Base-by-base conservation (phyloP, 1,284 basidiomycete genomes). In the Somion occarium region DNA sequence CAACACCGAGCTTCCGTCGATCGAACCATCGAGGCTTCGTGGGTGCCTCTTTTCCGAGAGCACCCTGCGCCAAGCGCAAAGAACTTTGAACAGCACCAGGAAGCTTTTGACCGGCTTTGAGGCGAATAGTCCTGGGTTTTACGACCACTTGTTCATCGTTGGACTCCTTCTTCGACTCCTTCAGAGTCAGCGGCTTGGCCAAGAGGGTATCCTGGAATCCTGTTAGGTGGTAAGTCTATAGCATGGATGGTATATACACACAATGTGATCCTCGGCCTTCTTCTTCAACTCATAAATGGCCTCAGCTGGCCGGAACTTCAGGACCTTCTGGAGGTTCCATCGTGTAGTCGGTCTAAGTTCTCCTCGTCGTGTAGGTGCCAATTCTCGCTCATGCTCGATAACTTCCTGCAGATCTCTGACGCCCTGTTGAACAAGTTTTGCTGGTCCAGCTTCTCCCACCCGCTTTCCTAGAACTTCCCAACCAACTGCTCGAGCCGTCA, bases 401-500 rank as follows among this genome's bases (percentile, higher is more conserved):
- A 81, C 62, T 2, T 75, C 62, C 30, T 69, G 66, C 5, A 80
- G 68, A 51, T 73, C 71, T n/a, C 66, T 53, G 5, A 78, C 68
- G 42, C 83, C 81, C 3, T 68, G 63, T 42, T 79, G 75, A 26
- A 84, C 72, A 23, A 83, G 63, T 24, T 69, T 61, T 41, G 72
- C 64, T 11, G 78, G 73, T 7, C 71, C 68, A 34, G 73, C 65
- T 43, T 61, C 66, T 53, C 69, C 71, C 25, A 87, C 63, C 52
- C 74, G 77, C 53, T 79, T 75, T 49, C 75, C 76, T 49, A 88
- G 63, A 44, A 88, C 59, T 58, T 96, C 93, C 73, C 87, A 82
- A 2, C 91, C 94, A 22, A 92, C 75, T 1, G 90, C 82, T 49
- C 90, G 81, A 19, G 93, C 88, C 3, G 89, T 85, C 75, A 93